Base-by-base conservation (phyloP, 108 stramenopile genomes). In the Parietichytrium sp. region DNA sequence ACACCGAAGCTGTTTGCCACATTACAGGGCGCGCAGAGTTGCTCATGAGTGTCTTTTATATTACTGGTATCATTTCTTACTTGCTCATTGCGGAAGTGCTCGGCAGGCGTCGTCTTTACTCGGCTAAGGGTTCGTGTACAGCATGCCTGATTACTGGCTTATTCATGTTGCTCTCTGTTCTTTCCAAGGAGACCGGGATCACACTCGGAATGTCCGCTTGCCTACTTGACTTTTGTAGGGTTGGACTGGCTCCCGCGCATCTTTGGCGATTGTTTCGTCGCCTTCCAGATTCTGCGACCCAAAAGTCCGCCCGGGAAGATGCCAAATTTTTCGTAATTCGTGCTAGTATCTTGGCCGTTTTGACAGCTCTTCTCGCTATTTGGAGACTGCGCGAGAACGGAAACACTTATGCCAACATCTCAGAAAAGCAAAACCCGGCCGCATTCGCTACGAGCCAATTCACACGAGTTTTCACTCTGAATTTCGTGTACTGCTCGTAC, bases 1-100 rank as follows among this genome's bases (percentile, higher is more conserved):
- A 72, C 3, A 42, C 38, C 33, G 61, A 72, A 25, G 6, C 61
- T n/a, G 61, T 72, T 0, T 72, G 61, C 42, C 36, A 72, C 3
- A 33, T 72, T 2, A 72, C 61, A 10, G 61, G 61, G 10, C 61
- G 61, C 20, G 61, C 61, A 6, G 61, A 72, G 61, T 25, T 72
- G 7, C 20, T 72, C 15, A 72, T 72, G 61, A 12, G 38, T 0
- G 13, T 72, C 42, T 72, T 72, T 27, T 72, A 72, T 25, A 33
- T 72, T 0, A n/a, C 45, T 7, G 61, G 61, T 20, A 42, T 72
- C 15, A n/a, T 72, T 10, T 6, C 45, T 15, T 72, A 72, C 20
- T 25, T 45, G 0, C 61, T n/a, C 13, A 27, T 33, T 42, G 16
- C 45, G 0, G 38, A 72, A 45, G 42, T 72, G 10, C n/a, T 6